Percentiles rank a stretch among this genome's conserved stretches.
Conservation (phyloP, 2,329 filamentous ascomycete species). For the Venturia aucupariae region DNA sequence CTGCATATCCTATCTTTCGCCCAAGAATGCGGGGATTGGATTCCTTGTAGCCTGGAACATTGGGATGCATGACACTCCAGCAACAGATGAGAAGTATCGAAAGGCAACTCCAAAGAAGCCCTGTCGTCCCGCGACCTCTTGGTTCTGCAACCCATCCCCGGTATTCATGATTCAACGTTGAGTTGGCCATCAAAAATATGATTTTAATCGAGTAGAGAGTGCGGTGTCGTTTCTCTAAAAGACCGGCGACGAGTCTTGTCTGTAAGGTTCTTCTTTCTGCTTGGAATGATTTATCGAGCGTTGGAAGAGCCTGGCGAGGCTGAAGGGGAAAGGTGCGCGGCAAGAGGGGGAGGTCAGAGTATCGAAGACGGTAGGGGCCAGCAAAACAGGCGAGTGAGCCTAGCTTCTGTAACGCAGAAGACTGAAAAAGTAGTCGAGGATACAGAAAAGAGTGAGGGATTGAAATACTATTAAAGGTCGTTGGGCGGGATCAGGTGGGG, state of each 20-base stretch:
- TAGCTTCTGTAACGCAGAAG: not conserved
- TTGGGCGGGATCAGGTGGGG: not conserved
- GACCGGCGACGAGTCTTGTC: not conserved
- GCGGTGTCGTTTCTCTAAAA: not conserved
- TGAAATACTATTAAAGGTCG: not conserved
- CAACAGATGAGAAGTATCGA: slow-evolving; percentile 26
- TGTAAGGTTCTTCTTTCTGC: not conserved
- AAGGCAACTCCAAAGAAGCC: slow-evolving; percentile 27
- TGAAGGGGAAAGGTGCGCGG: not conserved
- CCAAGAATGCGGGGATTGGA: not conserved
- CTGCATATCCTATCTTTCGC: not conserved
- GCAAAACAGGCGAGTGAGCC: not conserved
- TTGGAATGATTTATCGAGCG: not conserved
- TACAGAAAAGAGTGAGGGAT: not conserved
- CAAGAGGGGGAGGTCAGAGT: not conserved
- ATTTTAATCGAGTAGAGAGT: not conserved
- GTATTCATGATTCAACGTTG: not conserved
- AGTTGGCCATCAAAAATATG: not conserved
- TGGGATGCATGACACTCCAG: slow-evolving; percentile 25
- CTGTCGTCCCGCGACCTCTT: slow-evolving; percentile 23
- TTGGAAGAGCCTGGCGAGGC: not conserved
- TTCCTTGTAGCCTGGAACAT: slow-evolving; percentile 20
- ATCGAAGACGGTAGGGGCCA: not conserved
- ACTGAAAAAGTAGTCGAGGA: not conserved
- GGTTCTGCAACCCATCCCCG: slow-evolving; percentile 18